These are phyloP conservation scores for Aspergillus carlsbadensis DNA, from an alignment of 495 filamentous ascomycete species.

Conservation along the genomic window DNA sequence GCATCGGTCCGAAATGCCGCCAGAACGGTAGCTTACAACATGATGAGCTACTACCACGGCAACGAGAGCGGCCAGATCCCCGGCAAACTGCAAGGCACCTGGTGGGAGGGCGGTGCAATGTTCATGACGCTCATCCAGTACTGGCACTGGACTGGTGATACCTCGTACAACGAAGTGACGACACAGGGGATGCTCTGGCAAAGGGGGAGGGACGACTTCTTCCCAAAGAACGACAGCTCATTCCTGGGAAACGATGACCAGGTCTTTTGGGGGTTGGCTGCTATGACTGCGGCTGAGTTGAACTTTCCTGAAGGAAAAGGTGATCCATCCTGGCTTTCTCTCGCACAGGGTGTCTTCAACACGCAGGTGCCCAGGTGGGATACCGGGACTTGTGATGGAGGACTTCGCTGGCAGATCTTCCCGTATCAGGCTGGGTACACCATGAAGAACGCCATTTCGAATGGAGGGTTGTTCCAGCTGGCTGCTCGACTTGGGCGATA, in stretches of 20 bases:
- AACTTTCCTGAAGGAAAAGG: slow-evolving; percentile 63
- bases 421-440: slow-evolving; percentile 76
- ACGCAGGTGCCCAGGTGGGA: slow-evolving; percentile 69
- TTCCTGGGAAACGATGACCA: slow-evolving; percentile 71
- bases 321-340: slow-evolving; percentile 60
- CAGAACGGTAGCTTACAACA: slow-evolving; percentile 58
- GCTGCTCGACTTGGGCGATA: slow-evolving; percentile 71
- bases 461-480: slow-evolving; percentile 80
- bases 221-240: slow-evolving; percentile 52
- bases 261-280: slow-evolving; percentile 76
- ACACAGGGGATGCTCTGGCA: slow-evolving; percentile 67
- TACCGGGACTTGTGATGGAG: slow-evolving; percentile 64
- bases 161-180: slow-evolving; percentile 62
- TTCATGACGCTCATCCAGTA: slow-evolving; percentile 77
- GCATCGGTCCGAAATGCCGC: slow-evolving; percentile 62
- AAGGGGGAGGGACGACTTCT: slow-evolving; percentile 66
- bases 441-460: slow-evolving; percentile 79
- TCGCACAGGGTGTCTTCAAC: slow-evolving; percentile 63
- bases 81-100: slow-evolving; percentile 64
- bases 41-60: slow-evolving; percentile 66
- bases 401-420: slow-evolving; percentile 84
- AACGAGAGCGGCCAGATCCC: slow-evolving; percentile 59
- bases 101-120: slow-evolving; percentile 77
- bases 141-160: slow-evolving; percentile 73
- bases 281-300: slow-evolving; percentile 71